A percentile compares a stretch with the other conserved stretches of the same genome.
phyloP scores from a whole-genome alignment of 75 land plant species.

The Cunninghamia lanceolata region DNA sequence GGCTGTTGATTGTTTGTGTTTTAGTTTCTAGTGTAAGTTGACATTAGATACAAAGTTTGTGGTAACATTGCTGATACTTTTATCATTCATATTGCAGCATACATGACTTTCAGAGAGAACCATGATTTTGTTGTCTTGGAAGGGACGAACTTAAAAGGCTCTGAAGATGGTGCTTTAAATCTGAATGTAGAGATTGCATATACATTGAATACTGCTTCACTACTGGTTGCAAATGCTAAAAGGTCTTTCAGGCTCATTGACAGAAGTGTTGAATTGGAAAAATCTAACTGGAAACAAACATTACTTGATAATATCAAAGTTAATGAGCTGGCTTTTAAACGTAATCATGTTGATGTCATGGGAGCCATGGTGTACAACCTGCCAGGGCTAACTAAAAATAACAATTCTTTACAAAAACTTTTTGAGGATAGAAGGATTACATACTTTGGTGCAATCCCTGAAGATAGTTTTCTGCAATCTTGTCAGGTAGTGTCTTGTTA shows the following conservation, averaged over 20 bases:
- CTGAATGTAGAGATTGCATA: constrained; percentile 31
- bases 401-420: constrained; percentile 12
- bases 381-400: constrained; percentile 7
- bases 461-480: constrained; percentile 24
- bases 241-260: not conserved
- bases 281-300: constrained; percentile 22
- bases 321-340: constrained; percentile 23
- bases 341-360: constrained; percentile 27
- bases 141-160: constrained; percentile 30
- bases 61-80: not conserved
- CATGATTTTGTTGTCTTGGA: constrained; percentile 35
- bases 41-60: not conserved
- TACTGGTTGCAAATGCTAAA: constrained; percentile 36
- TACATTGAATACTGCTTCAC: constrained; percentile 23
- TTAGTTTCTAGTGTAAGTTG: not conserved
- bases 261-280: constrained; percentile 10
- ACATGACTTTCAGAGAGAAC: constrained; percentile 20
- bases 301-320: constrained; percentile 18
- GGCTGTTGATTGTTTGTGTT: not conserved
- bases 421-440: constrained; percentile 23
- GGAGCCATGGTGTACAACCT: constrained; percentile 23
- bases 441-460: constrained; percentile 23
- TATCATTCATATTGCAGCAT: constrained; percentile 16
- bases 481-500: constrained; percentile 22
- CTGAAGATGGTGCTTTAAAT: constrained; percentile 17